These are phyloP conservation scores for Fusarium hainanense DNA, from an alignment of 2,329 filamentous ascomycete genomes.

Conservation along the genomic window DNA sequence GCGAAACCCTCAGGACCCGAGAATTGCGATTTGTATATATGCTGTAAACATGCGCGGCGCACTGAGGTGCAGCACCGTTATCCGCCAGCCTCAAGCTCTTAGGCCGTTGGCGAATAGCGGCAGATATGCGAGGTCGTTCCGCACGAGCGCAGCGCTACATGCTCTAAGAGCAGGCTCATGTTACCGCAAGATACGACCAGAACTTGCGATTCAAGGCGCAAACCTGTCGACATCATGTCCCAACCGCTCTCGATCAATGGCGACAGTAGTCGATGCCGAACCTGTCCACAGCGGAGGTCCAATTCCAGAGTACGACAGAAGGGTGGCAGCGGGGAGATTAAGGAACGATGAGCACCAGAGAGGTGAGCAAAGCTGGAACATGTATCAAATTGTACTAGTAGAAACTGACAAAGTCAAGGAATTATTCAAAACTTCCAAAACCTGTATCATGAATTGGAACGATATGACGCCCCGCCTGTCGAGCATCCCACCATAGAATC, in stretches of 20 bases:
- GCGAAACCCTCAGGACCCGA: neutral
- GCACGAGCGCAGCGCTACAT: conserved; percentile 37
- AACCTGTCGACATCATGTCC: conserved; percentile 18
- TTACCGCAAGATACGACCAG: conserved; percentile 12
- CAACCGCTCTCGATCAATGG: conserved; percentile 42
- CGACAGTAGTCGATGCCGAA: conserved; percentile 44
- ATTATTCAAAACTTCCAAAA: conserved; percentile 92
- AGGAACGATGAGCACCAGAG: conserved; percentile 92
- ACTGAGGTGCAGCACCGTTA: conserved; percentile 31
- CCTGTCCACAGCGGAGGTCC: conserved; percentile 68
- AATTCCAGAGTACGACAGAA: conserved; percentile 86
- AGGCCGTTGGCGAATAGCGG: conserved; percentile 27
- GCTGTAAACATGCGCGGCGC: conserved; percentile 35
- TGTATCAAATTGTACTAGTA: neutral
- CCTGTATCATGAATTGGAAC: conserved; percentile 82
- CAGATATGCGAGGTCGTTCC: conserved; percentile 36
- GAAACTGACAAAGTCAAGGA: conserved; percentile 59
- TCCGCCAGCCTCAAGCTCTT: conserved; percentile 28
- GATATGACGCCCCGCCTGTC: conserved; percentile 79
- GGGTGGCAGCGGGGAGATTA: conserved; percentile 78
- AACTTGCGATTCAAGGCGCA: conserved; percentile 1
- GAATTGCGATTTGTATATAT: conserved; percentile 1
- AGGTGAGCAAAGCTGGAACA: conserved; percentile 60
- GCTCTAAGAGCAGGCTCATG: conserved; percentile 8
- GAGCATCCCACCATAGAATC: conserved; percentile 81